Evolutionary conservation across 23 red algal genomes (phyloP), one percentile per base, ranked within the genome.

Genomic region (Gracilaria gracilis): DNA sequence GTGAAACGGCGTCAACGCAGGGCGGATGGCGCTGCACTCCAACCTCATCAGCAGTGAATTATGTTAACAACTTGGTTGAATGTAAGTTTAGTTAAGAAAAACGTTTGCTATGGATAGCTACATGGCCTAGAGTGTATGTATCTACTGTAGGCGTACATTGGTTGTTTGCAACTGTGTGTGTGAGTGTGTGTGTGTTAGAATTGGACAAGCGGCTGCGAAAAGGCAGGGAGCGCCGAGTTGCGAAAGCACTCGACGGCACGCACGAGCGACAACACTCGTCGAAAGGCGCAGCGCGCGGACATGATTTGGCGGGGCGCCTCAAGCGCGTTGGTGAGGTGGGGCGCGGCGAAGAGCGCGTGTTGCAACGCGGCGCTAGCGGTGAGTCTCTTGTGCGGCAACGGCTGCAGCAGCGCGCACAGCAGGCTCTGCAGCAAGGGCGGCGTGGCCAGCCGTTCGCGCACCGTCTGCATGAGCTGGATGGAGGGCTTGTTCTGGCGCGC

Each of bases 311-410:
- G 66, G 1, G 3, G 4, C 17, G 31, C 66, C 3, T 35, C 19
- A 9, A 71, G 66, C 15, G 28, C 4, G 4, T 71, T 3, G 17
- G 15, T 3, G 4, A 37, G 5, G 4, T 71, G 42, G 5, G 42
- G 42, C 42, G 42, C 3, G 35, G 42, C 3, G 35, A 71, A 71
- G 5, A 71, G 66, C 17, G 3, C 4, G 38, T 84, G 80, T n/a
- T 84, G 54, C 33, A 84, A n/a, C 27, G 80, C 80, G 1, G 80
- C 54, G 23, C 80, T 51, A 1, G 80, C 80, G 5, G 80, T 84
- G 51, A 84, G 80, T 5, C 80, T 3, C 17, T 57, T 62, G 13
- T 4, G 4, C 20, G 53, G 54, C 5, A 4, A 33, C 15, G 80
- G 80, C 15, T 84, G 80, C 54, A 84, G 40, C 54, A 84, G 55